These are phyloP conservation scores for Tillandsia fasciculata DNA, from an alignment of 176 grass and related monocot genomes.

Conservation along the genomic window DNA sequence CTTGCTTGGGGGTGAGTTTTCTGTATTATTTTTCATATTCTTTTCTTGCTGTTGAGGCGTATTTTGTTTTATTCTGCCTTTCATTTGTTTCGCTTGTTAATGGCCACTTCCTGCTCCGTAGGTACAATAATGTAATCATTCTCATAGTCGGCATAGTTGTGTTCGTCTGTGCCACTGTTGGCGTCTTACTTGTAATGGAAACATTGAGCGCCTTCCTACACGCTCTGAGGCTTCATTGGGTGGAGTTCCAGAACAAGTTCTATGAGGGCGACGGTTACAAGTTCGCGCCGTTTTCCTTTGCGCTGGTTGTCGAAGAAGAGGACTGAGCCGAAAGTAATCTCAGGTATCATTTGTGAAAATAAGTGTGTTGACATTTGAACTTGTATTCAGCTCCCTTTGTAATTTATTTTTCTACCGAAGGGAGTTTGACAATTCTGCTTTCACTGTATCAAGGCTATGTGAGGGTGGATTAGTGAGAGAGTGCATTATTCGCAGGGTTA, in stretches of 20 bases:
- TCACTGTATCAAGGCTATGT: no score
- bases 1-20: constrained; percentile 59
- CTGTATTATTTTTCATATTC: neutral
- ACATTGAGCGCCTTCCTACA: constrained; percentile 91
- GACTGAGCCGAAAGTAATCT: constrained; percentile 22
- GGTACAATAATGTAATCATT: constrained; percentile 46
- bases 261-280: constrained; percentile 99
- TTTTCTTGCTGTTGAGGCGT: neutral
- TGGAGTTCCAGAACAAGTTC: constrained; percentile 98
- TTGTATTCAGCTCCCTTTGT: no score
- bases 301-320: constrained; percentile 50
- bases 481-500: no score
- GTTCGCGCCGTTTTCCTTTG: constrained; percentile 75
- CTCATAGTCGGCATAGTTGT: constrained; percentile 40
- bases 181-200: constrained; percentile 96
- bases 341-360: no score
- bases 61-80: neutral
- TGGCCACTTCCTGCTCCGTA: constrained; percentile 25
- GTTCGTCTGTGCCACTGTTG: constrained; percentile 63
- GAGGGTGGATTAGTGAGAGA: no score
- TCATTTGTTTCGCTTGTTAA: neutral
- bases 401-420: no score
- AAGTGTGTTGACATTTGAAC: no score
- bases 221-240: constrained; percentile 96
- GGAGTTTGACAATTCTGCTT: no score